Evolutionary conservation across 805 yeast genomes (phyloP), one percentile per base, ranked within the genome.

Genomic region (Metschnikowia continentalis): DNA sequence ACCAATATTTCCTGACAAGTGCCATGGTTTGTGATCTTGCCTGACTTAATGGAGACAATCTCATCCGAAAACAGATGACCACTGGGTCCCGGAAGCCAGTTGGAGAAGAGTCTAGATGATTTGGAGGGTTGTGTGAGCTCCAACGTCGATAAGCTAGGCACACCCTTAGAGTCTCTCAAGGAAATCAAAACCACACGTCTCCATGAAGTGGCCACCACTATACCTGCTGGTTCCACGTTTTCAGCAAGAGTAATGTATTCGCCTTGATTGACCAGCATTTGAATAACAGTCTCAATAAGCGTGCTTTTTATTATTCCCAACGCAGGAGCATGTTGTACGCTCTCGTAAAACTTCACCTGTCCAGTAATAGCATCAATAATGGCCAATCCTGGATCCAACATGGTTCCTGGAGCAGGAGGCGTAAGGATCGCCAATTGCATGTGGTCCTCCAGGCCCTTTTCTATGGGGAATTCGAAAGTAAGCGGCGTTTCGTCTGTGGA

Each of bases 201-300:
- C 54, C 79, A 70, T 3, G 87, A 80, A 0, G 97, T 89, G 6
- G 90, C 79, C 7, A 86, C 61, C 0, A 85, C 73, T 4, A 89
- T 72, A 2, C 96, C 96, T 1, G 86, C 81, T 0, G 94, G 91
- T 55, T 83, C 89, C 10, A 85, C 75, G 53, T 79, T 79, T 49
- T 81, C 80, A 1, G 85, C 77, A 36, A 74, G 59, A 1, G 82
- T 78, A 15, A 90, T 71, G 32, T 64, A 62, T 62, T 91, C 97
- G n/a, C 72, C 71, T 46, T 58, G 65, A 3, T 48, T 57, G 13
- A 56, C 38, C 49, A 66, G 64, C 30, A 74, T 55, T 14, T 75
- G 72, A 17, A 75, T 65, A 1, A 70, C 59, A 5, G 84, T 68
- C 39, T 72, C 75, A 20, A 84, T 59, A 2, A 66, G 58, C 45